Conservation (phyloP, 1,284 basidiomycete species). For the Cystobasidiaceae sp. region DNA sequence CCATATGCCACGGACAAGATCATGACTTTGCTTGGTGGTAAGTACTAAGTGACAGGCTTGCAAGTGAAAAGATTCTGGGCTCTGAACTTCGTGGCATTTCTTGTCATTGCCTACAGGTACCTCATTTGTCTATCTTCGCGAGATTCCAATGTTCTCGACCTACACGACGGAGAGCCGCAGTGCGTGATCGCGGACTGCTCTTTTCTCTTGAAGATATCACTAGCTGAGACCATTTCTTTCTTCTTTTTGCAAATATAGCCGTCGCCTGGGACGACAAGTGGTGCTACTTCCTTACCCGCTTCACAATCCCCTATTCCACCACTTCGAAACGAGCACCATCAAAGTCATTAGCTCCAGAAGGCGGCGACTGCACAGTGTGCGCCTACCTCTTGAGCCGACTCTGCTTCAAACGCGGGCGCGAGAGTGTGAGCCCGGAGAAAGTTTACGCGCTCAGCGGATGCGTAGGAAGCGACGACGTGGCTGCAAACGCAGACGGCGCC, state of each 20-base stretch:
- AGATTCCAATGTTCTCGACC: conserved; percentile 12
- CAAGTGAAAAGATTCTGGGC: background rate
- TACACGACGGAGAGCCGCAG: conserved; percentile 26
- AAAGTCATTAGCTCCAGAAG: conserved; percentile 1
- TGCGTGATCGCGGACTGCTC: background rate
- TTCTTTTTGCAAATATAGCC: background rate
- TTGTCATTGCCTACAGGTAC: background rate
- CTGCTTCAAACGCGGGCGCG: conserved; percentile 19
- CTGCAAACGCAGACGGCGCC: background rate
- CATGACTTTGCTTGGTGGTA: conserved; percentile 20
- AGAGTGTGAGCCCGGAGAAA: conserved; percentile 8
- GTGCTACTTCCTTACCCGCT: conserved; percentile 28
- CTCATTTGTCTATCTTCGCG: conserved; percentile 9
- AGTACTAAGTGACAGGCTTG: background rate
- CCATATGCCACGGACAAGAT: conserved; percentile 17
- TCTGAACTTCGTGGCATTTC: background rate
- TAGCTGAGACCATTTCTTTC: no score
- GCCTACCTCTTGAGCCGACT: conserved; percentile 13
- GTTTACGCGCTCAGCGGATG: conserved; percentile 1
- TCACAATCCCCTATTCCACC: conserved; percentile 27
- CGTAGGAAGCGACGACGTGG: conserved; percentile 12
- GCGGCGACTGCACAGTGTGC: conserved; percentile 26
- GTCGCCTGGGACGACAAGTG: conserved; percentile 24
- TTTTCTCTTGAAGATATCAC: no score
- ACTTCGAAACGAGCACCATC: conserved; percentile 19